phyloP scores from a whole-genome alignment of 805 yeast genomes.

The Tetrapisispora taiwanensis region DNA sequence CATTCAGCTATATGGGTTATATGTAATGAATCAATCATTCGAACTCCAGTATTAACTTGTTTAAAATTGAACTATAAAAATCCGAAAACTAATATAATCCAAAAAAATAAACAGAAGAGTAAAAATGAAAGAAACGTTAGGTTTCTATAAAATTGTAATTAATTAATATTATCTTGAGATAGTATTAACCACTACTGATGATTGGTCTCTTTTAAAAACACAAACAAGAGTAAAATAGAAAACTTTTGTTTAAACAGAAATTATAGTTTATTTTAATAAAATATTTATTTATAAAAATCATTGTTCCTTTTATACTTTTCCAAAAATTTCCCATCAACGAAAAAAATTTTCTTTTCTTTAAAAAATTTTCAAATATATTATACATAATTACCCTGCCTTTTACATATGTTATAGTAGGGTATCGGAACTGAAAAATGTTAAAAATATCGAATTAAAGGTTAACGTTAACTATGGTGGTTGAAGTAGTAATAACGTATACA shows the following conservation, averaged over 20 bases:
- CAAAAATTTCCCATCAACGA: background rate
- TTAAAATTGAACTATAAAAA: slow-evolving; percentile 3
- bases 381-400: background rate
- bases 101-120: slow-evolving; percentile 14
- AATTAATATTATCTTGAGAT: slow-evolving; percentile 34
- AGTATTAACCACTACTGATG: slow-evolving; percentile 36
- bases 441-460: too few relatives aligned
- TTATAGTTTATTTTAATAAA: background rate
- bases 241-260: background rate
- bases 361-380: too few relatives aligned
- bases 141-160: slow-evolving; percentile 28
- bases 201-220: slow-evolving; percentile 20
- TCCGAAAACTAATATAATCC: background rate
- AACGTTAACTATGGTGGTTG: too few relatives aligned
- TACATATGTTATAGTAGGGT: too few relatives aligned
- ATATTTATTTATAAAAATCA: background rate
- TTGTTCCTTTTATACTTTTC: background rate
- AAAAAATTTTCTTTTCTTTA: background rate
- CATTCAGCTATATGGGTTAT: slow-evolving; percentile 33
- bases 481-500: too few relatives aligned
- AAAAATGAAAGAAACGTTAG: slow-evolving; percentile 24
- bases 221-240: slow-evolving; percentile 4
- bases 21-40: slow-evolving; percentile 19
- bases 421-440: too few relatives aligned
- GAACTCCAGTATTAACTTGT: slow-evolving; percentile 30